Base-by-base conservation (phyloP, 208 protist genomes). In the Kentomonas sorsogonicus region DNA sequence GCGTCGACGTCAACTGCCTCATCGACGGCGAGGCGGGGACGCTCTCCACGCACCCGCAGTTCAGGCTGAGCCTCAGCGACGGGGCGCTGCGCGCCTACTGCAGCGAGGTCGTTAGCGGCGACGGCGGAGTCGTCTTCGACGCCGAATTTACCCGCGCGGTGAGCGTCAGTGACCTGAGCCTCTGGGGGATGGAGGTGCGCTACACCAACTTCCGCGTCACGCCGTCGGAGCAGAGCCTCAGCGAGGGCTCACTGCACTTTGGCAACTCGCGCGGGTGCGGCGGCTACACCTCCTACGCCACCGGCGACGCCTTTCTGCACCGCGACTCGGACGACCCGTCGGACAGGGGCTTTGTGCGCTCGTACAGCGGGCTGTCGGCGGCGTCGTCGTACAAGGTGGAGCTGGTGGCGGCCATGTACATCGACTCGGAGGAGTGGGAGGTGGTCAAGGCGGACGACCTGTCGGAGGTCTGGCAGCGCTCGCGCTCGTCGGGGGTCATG, bases 1-100 rank as follows among this genome's bases (percentile, higher is more conserved):
- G 63, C 13, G 69, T 91, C 1, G 68, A 77, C 63, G 52, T 95
- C 4, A 77, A 93, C 57, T 87, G 73, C 60, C 51, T 87, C 30
- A 66, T 95, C 38, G 86, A 95, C 53, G 85, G 83, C 9, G 84
- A 90, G 47, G 87, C 79, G 3, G 82, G 83, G 23, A 91, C 85
- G 13, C 72, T 95, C 10, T 80, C 81, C 0, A 63, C 65, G 3
- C 72, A 89, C 29, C 85, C 89, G 1, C 38, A 48, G 10, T 74
- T 79, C 11, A 51, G 74, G 23, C 63, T 95, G 13, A 83, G 69
- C 60, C 63, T 95, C 26, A 55, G 62, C 20, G 80, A 90, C 54
- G 85, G 74, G n/a, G 73, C 78, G 6, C 93, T 91, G 59, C 69
- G 72, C 25, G 83, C 83, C 59, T 25, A 63, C n/a, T 91, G 81